Evolutionary conservation across 2,329 filamentous ascomycete species (phyloP).

Genomic region (Colletotrichum abscissum): DNA sequence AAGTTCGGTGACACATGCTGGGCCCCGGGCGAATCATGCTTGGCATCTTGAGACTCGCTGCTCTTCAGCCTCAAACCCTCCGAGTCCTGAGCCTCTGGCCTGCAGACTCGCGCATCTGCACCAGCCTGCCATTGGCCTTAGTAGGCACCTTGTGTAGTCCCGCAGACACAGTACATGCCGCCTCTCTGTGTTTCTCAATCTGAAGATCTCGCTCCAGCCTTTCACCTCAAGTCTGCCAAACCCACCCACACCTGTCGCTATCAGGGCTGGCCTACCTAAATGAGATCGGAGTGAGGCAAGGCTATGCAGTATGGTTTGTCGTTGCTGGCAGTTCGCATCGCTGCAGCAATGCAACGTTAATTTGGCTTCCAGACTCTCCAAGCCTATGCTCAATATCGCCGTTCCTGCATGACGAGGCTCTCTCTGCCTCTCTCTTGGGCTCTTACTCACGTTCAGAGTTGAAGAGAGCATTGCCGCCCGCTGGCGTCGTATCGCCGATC

Average conservation of each 20-base stretch:
- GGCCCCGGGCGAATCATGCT: constrained; percentile 23
- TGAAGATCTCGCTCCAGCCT: constrained; percentile 32
- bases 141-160: not conserved
- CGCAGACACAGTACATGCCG: not conserved
- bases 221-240: constrained; percentile 24
- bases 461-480: not conserved
- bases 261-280: not conserved
- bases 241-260: not conserved
- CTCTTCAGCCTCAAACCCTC: constrained; percentile 32
- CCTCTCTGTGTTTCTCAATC: constrained; percentile 22
- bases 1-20: constrained; percentile 28
- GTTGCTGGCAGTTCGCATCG: not conserved
- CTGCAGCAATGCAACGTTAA: constrained; percentile 27
- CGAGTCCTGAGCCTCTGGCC: constrained; percentile 7
- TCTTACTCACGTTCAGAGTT: not conserved
- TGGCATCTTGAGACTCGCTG: constrained; percentile 33
- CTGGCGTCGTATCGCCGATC: constrained; percentile 13
- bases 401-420: constrained; percentile 12
- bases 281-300: not conserved
- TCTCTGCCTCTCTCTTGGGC: not conserved
- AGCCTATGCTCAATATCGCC: not conserved
- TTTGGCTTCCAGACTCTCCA: constrained; percentile 3
- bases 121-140: too few species aligned
- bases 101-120: constrained; percentile 7
- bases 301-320: not conserved